phyloP scores from a whole-genome alignment of 805 yeast genomes.

The Hanseniaspora lachancei region DNA sequence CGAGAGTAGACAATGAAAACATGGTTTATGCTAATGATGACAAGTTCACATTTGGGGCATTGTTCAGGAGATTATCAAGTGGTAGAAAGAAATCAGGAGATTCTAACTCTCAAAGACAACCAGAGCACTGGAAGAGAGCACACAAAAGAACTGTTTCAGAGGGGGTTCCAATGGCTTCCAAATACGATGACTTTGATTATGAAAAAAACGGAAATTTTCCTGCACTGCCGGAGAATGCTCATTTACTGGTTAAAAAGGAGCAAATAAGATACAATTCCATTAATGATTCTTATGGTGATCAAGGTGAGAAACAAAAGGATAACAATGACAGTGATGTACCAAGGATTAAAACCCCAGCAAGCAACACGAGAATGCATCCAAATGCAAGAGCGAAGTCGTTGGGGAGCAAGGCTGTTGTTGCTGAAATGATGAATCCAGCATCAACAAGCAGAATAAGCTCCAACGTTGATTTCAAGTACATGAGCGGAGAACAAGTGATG shows the following conservation, averaged over 20 bases:
- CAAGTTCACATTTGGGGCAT: constrained; percentile 23
- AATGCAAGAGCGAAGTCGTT: constrained; percentile 80
- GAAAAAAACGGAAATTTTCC: constrained; percentile 22
- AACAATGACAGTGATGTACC: constrained; percentile 18
- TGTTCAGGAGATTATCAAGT: constrained; percentile 28
- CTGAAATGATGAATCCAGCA: neutral
- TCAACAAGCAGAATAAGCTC: constrained; percentile 18
- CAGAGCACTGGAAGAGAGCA: constrained; percentile 17
- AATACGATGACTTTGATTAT: neutral
- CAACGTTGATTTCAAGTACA: constrained; percentile 3
- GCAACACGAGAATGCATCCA: constrained; percentile 43
- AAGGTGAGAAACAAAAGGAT: neutral
- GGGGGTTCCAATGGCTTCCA: constrained; percentile 17
- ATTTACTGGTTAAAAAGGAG: constrained; percentile 21
- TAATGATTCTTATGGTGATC: constrained; percentile 10
- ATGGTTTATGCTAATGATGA: constrained; percentile 12
- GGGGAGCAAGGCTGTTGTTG: constrained; percentile 48
- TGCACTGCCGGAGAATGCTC: constrained; percentile 28
- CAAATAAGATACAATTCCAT: constrained; percentile 18
- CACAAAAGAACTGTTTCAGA: constrained; percentile 32
- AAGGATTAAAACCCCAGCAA: constrained; percentile 15
- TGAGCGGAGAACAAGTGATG: constrained; percentile 37
- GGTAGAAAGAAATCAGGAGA: constrained; percentile 17
- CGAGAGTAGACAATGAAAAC: neutral
- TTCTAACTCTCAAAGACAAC: constrained; percentile 7